Evolutionary conservation across 2,329 filamentous ascomycete species (phyloP).

Genomic region (Cephalotrichum gorgonifer): DNA sequence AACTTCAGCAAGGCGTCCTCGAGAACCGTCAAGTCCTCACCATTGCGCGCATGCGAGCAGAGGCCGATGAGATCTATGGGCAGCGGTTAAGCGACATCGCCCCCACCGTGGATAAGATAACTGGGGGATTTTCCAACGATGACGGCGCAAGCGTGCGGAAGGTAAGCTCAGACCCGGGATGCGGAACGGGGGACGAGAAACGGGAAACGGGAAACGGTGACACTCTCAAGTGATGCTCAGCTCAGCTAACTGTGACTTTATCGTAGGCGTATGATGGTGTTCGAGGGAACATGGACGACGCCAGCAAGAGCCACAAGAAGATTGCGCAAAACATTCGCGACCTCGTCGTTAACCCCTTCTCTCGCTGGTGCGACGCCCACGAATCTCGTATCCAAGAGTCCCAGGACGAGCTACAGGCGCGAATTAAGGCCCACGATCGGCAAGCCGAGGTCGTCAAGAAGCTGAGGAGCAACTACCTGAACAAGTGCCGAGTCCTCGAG

Average conservation of each 20-base stretch:
- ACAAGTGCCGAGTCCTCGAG: conserved; percentile 93
- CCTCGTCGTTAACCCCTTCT: conserved; percentile 87
- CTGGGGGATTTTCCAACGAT: conserved; percentile 77
- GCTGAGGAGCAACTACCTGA: conserved; percentile 92
- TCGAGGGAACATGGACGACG: conserved; percentile 84
- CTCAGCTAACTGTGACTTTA: background rate
- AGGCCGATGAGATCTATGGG: conserved; percentile 87
- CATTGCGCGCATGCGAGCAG: conserved; percentile 85
- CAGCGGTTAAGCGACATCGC: conserved; percentile 72
- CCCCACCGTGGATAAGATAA: conserved; percentile 69
- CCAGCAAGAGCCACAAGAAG: conserved; percentile 81
- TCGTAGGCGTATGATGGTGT: conserved; percentile 84
- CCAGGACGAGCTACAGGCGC: conserved; percentile 83
- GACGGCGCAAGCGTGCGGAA: conserved; percentile 95
- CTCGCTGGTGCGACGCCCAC: conserved; percentile 93
- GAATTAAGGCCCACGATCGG: conserved; percentile 86
- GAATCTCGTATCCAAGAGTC: conserved; percentile 84
- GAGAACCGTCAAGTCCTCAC: conserved; percentile 93
- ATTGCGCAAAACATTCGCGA: conserved; percentile 95
- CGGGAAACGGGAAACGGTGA: background rate
- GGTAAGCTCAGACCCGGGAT: conserved; percentile 36
- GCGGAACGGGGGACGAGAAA: background rate
- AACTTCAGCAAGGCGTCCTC: conserved; percentile 90
- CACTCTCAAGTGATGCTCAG: background rate
- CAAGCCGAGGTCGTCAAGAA: conserved; percentile 88